Evolutionary conservation across 2,329 filamentous ascomycete genomes (phyloP), one percentile per base, ranked within the genome.

Genomic region (Aureobasidium uvarum): DNA sequence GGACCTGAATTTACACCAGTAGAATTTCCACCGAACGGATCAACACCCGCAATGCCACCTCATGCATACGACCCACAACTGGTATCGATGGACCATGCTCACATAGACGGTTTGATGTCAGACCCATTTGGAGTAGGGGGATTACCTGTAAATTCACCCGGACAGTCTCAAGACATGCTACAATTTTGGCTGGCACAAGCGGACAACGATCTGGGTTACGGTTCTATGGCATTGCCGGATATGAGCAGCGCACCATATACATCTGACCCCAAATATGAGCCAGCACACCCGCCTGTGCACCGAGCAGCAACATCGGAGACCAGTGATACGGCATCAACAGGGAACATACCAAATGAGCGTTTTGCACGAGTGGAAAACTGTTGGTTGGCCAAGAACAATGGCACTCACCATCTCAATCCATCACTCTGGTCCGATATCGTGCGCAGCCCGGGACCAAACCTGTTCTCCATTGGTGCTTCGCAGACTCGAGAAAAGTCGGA

Each of bases 301-400:
- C 11, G 48, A 51, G 39, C 50, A 31, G 39, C 58, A 8, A 50
- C 43, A n/a, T 63, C 56, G 18, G 56, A 66, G 25, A 51, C 56
- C 48, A 76, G 72, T 54, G 72, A 71, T 3, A 76, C 76, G 0
- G 76, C 76, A 66, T 75, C 75, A 25, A 77, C 75, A 28, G 70
- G 72, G 64, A 63, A 62, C 18, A 77, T 77, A 36, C 76, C 76
- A 16, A 70, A 72, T 41, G 75, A 77, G 54, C 72, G 76, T 31
- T 77, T 77, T 64, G 74, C 75, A 20, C 69, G 75, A 66, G 76
- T 77, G 1, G 75, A 77, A 65, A 76, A 70, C 50, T 77, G 75
- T 54, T 77, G 76, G 76, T 74, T 75, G 2, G 73, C 75, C 7
- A 69, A 71, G 31, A 72, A 70, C 65, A 71, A 73, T 13, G 74